Percentiles rank a stretch among this genome's conserved stretches.
phyloP scores from a whole-genome alignment of 495 filamentous ascomycete genomes.

The Daldinia childiae region DNA sequence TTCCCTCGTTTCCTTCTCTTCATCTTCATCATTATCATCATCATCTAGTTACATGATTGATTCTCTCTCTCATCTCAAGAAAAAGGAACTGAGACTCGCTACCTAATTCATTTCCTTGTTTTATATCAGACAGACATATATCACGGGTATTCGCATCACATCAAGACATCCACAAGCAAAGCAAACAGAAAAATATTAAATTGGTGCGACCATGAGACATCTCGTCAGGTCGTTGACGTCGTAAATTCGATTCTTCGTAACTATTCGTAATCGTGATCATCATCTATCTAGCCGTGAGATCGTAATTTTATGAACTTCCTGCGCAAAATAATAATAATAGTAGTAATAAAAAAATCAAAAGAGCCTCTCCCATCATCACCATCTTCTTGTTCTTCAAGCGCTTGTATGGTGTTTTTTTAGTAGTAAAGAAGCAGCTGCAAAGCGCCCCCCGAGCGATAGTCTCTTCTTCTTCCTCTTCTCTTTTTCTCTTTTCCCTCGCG shows the following conservation, averaged over 20 bases:
- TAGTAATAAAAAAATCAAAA: constrained; percentile 10
- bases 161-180: constrained; percentile 14
- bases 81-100: neutral
- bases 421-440: neutral
- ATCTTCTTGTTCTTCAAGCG: neutral
- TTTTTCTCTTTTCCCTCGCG: constrained; percentile 24
- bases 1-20: neutral
- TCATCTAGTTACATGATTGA: neutral
- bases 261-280: constrained; percentile 34
- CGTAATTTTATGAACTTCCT: constrained; percentile 37
- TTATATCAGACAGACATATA: constrained; percentile 9
- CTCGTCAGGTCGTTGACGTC: constrained; percentile 40
- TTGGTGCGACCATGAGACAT: constrained; percentile 31
- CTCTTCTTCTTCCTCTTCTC: constrained; percentile 37
- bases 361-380: constrained; percentile 12
- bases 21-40: neutral
- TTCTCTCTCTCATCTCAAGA: neutral
- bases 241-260: constrained; percentile 43
- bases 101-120: neutral
- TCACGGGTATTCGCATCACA: constrained; percentile 11
- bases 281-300: constrained; percentile 44
- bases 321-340: constrained; percentile 4
- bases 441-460: constrained; percentile 24
- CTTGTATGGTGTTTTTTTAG: constrained; percentile 5
- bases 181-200: constrained; percentile 4